Conservation (phyloP, 306 rosid genomes). For the Hippophae gyantsensis region DNA sequence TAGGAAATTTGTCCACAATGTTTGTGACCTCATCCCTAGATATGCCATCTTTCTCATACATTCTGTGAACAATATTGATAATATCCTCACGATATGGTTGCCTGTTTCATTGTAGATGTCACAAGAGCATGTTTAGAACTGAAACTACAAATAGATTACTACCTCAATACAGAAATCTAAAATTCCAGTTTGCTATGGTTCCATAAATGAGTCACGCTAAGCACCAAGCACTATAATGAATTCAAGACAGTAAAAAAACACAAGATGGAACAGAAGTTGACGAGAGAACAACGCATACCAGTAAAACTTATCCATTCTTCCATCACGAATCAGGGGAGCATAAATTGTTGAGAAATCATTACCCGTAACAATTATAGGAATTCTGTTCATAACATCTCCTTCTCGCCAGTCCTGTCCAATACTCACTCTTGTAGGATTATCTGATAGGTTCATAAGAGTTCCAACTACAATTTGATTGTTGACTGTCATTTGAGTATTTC, state of each 20-base stretch:
- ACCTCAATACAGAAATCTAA: neutral
- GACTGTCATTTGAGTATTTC: constrained; percentile 91
- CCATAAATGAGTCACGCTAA: neutral
- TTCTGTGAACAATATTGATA: constrained; percentile 70
- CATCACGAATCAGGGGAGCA: constrained; percentile 96
- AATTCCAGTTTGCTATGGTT: neutral
- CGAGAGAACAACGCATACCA: constrained; percentile 42
- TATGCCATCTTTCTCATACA: constrained; percentile 86
- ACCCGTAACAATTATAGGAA: constrained; percentile 92
- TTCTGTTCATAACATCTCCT: constrained; percentile 61
- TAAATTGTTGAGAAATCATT: constrained; percentile 88
- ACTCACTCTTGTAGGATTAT: constrained; percentile 90
- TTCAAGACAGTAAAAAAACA: constrained; percentile 5
- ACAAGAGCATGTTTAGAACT: too few relatives aligned
- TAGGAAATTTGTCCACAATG: constrained; percentile 70
- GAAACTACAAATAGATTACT: too few relatives aligned
- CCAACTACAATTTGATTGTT: constrained; percentile 97
- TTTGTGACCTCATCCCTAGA: constrained; percentile 54
- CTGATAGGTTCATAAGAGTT: constrained; percentile 88
- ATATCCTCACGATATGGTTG: constrained; percentile 86
- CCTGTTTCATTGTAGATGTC: constrained; percentile 35
- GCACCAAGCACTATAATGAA: neutral
- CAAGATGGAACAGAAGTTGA: constrained; percentile 6
- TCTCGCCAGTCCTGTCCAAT: constrained; percentile 90
- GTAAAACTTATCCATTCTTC: constrained; percentile 97